Percentiles rank a stretch among this genome's conserved stretches.
phyloP scores from a whole-genome alignment of 2,329 filamentous ascomycete genomes.

The Chaetomiaceae sp. region DNA sequence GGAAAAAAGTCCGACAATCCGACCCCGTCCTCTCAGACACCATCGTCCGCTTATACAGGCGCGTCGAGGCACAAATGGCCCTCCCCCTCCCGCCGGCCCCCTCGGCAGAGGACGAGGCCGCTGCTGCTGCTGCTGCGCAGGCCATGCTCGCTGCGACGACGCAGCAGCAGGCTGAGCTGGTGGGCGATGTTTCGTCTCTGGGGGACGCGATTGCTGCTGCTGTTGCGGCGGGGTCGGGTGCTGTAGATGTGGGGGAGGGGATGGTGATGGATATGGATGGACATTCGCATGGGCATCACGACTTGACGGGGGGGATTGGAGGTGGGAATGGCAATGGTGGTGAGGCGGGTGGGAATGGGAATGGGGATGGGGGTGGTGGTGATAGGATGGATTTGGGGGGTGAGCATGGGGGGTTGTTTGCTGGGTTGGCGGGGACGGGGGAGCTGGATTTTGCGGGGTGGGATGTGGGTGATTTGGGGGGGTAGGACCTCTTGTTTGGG shows the following conservation, averaged over 20 bases:
- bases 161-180: slow-evolving; percentile 28
- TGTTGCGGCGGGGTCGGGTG: slow-evolving; percentile 29
- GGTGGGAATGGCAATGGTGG: slow-evolving; percentile 3
- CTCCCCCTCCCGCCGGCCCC: slow-evolving; percentile 31
- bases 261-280: slow-evolving; percentile 44
- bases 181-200: slow-evolving; percentile 25
- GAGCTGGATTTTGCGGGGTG: slow-evolving; percentile 28
- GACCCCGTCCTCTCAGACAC: slow-evolving; percentile 57
- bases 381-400: slow-evolving; percentile 34
- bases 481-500: background rate
- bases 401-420: slow-evolving; percentile 42
- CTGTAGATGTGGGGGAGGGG: slow-evolving; percentile 32
- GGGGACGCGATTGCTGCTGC: slow-evolving; percentile 42
- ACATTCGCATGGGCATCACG: no score
- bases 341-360: slow-evolving; percentile 27
- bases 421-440: slow-evolving; percentile 30
- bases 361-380: slow-evolving; percentile 1
- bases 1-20: slow-evolving; percentile 50
- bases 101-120: slow-evolving; percentile 29
- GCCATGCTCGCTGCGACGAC: slow-evolving; percentile 31
- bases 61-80: slow-evolving; percentile 62
- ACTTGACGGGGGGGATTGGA: slow-evolving; percentile 31
- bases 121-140: slow-evolving; percentile 30
- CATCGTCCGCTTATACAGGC: slow-evolving; percentile 57
- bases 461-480: slow-evolving; percentile 12